Evolutionary conservation across 1,284 basidiomycete species (phyloP).

Genomic region (Cystobasidiaceae sp.): DNA sequence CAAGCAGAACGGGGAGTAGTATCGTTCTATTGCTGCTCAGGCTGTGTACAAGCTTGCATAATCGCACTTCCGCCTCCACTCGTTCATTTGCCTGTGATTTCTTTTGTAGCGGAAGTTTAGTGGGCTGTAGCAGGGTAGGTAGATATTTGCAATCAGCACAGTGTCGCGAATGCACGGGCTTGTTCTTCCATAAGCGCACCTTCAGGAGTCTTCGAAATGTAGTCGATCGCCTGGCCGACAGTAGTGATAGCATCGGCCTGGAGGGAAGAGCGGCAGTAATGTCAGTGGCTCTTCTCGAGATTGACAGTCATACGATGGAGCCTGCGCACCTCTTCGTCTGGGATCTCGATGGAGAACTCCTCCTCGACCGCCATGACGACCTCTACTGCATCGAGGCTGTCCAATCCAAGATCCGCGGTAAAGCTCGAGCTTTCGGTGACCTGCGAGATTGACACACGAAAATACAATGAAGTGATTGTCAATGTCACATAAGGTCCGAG

Average conservation of each 20-base stretch:
- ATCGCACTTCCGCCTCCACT: no score
- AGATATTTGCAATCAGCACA: neutral
- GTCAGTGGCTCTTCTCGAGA: no score
- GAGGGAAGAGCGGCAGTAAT: no score
- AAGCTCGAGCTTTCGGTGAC: slow-evolving; percentile 71
- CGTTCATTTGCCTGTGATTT: no score
- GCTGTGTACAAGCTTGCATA: no score
- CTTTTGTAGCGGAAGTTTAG: no score
- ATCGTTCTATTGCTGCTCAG: no score
- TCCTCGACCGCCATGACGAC: slow-evolving; percentile 97
- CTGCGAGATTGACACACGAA: slow-evolving; percentile 54
- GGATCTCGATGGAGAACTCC: slow-evolving; percentile 78
- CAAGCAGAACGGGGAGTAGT: no score
- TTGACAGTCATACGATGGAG: no score
- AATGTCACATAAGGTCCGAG: neutral
- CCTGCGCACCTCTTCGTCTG: slow-evolving; percentile 80
- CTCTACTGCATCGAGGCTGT: slow-evolving; percentile 96
- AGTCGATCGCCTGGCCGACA: slow-evolving; percentile 93
- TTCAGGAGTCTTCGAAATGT: slow-evolving; percentile 90
- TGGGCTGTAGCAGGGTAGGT: slow-evolving; percentile 25
- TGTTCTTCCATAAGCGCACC: slow-evolving; percentile 49
- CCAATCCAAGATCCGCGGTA: slow-evolving; percentile 81
- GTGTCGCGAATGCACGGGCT: neutral
- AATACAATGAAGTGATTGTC: neutral
- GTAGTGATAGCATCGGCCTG: slow-evolving; percentile 62